Percentiles rank a stretch among this genome's conserved stretches.
Evolutionary conservation across 176 grass and related monocot species (phyloP).

Genomic region (Carex myosuroides): DNA sequence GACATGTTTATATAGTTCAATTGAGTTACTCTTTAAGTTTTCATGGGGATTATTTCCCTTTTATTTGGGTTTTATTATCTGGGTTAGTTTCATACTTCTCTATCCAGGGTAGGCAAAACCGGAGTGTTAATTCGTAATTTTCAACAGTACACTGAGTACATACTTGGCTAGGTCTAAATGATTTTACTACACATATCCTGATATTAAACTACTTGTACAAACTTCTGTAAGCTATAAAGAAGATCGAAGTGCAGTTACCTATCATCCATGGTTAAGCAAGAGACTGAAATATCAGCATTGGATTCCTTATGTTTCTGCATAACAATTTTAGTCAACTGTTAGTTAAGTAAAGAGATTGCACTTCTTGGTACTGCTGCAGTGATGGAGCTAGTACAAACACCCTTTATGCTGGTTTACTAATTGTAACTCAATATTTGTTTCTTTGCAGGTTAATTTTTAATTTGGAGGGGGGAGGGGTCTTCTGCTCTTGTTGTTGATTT

Average conservation of each 20-base stretch:
- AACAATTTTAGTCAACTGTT: slow-evolving; percentile 7
- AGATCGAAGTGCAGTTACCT: slow-evolving; percentile 29
- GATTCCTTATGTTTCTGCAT: slow-evolving; percentile 69
- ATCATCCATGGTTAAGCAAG: slow-evolving; percentile 67
- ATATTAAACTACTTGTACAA: background rate
- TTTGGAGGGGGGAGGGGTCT: background rate
- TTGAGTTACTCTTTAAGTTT: background rate
- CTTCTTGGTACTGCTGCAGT: background rate
- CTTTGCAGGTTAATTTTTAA: background rate
- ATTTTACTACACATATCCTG: background rate
- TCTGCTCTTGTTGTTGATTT: background rate
- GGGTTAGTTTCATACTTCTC: background rate
- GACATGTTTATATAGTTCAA: background rate
- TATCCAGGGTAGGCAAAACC: background rate
- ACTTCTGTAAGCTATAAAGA: background rate
- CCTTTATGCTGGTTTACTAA: background rate
- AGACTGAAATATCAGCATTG: slow-evolving; percentile 69
- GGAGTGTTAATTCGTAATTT: background rate
- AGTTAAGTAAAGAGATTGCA: slow-evolving; percentile 2
- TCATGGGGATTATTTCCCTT: background rate
- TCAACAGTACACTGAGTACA: background rate
- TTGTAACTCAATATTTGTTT: background rate
- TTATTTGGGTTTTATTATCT: background rate
- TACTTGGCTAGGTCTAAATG: background rate
- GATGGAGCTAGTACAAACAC: background rate